Evolutionary conservation across 371 early-diverging fungal species (phyloP).

Genomic region (Antonospora locustae): DNA sequence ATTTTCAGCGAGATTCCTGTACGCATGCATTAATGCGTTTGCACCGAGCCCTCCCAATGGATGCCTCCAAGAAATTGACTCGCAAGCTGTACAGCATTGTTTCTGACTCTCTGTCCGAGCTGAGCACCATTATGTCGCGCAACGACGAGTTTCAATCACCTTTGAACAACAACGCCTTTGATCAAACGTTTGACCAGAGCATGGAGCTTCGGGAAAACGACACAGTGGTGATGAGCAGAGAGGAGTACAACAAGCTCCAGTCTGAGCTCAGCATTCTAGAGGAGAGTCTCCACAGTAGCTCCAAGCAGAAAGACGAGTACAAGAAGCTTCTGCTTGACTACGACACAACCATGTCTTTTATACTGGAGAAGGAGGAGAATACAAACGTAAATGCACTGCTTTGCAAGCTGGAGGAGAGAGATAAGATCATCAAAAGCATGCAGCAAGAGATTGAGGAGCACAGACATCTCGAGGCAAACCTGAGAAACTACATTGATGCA

Average conservation of each 20-base stretch:
- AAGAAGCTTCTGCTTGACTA: conserved; percentile 15
- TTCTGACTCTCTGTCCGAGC: neutral
- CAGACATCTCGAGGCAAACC: conserved; percentile 9
- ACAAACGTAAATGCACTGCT: neutral
- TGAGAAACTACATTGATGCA: conserved; percentile 29
- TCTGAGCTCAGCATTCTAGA: too few species aligned
- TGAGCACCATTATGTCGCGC: neutral
- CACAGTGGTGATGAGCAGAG: too few species aligned
- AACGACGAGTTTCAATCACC: too few species aligned
- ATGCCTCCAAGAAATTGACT: neutral
- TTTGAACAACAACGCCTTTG: too few species aligned
- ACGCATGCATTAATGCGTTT: too few species aligned
- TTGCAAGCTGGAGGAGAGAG: neutral
- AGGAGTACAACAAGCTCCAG: too few species aligned
- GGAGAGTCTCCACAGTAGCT: conserved; percentile 1
- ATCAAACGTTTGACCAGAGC: too few species aligned
- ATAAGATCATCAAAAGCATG: neutral
- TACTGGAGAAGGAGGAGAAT: conserved; percentile 14
- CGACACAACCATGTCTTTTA: conserved; percentile 22
- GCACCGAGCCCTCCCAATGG: neutral
- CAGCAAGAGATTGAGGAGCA: conserved; percentile 23
- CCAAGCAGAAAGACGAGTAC: conserved; percentile 22
- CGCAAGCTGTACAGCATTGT: neutral
- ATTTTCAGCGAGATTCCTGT: too few species aligned
- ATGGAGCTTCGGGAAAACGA: too few species aligned